Evolutionary conservation across 202 grass and related monocot genomes (phyloP).

Genomic region (Dendrocalamus latiflorus): DNA sequence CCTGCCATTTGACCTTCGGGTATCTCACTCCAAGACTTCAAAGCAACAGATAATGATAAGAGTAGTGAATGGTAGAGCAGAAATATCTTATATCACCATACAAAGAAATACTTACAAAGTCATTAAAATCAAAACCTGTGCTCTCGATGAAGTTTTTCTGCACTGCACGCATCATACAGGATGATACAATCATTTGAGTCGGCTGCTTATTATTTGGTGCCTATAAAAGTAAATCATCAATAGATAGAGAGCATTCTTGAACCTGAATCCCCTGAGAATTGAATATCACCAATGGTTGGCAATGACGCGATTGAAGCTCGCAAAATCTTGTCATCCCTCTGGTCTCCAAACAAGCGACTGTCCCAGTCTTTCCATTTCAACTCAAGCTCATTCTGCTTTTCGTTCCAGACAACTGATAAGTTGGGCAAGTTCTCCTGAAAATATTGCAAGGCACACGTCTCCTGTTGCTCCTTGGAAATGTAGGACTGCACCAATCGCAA

Average conservation of each 20-base stretch:
- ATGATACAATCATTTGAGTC: background rate
- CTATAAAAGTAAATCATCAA: constrained; percentile 4
- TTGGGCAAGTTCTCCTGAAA: constrained; percentile 72
- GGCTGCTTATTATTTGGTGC: background rate
- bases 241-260: background rate
- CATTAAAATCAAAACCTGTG: constrained; percentile 25
- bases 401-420: constrained; percentile 38
- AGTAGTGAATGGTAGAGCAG: background rate
- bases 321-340: constrained; percentile 32
- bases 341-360: constrained; percentile 19
- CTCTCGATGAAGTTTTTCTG: constrained; percentile 43
- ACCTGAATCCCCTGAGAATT: constrained; percentile 74
- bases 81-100: constrained; percentile 7
- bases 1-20: constrained; percentile 39
- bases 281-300: constrained; percentile 38
- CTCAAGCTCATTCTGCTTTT: constrained; percentile 45
- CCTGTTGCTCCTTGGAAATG: constrained; percentile 56
- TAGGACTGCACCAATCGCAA: constrained; percentile 47
- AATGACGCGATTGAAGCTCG: constrained; percentile 51
- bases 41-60: constrained; percentile 15
- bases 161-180: background rate
- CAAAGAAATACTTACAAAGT: constrained; percentile 63
- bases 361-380: constrained; percentile 63
- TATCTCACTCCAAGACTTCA: constrained; percentile 44
- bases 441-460: constrained; percentile 57